Evolutionary conservation across 2,329 filamentous ascomycete genomes (phyloP).

Genomic region (Fusarium sp.): DNA sequence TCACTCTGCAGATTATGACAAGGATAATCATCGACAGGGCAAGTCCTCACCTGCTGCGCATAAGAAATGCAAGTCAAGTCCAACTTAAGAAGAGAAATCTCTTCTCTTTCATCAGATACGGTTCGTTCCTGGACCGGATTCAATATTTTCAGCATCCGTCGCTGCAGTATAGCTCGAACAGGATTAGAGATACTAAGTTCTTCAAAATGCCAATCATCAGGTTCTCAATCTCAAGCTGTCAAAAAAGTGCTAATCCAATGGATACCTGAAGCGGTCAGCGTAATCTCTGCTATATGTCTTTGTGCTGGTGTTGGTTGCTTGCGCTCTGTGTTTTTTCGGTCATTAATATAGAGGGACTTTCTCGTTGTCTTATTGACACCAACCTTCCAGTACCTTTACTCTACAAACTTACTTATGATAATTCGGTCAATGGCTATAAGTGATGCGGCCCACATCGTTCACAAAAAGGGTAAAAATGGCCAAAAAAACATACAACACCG

Average conservation of each 20-base stretch:
- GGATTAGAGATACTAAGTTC: background rate
- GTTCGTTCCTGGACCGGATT: background rate
- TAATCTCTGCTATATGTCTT: too few species aligned
- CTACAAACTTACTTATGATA: background rate
- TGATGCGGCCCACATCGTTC: background rate
- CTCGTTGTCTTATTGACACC: background rate
- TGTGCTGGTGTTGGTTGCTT: too few species aligned
- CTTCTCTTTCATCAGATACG: background rate
- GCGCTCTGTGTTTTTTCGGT: background rate
- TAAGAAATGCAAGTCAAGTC: background rate
- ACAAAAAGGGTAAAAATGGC: background rate
- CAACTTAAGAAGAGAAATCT: background rate
- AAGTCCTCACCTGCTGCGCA: background rate
- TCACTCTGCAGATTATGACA: background rate
- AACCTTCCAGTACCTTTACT: background rate
- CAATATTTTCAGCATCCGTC: background rate
- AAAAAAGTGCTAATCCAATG: background rate
- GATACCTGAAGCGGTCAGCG: too few species aligned
- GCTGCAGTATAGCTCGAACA: background rate
- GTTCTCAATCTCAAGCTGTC: background rate
- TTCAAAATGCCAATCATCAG: background rate
- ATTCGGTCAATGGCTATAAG: background rate
- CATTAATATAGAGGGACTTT: background rate
- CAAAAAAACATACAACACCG: background rate
- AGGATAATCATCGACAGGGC: background rate